These are phyloP conservation scores for Penicillium sclerotiorum DNA, from an alignment of 2,329 filamentous ascomycete species.

Conservation along the genomic window DNA sequence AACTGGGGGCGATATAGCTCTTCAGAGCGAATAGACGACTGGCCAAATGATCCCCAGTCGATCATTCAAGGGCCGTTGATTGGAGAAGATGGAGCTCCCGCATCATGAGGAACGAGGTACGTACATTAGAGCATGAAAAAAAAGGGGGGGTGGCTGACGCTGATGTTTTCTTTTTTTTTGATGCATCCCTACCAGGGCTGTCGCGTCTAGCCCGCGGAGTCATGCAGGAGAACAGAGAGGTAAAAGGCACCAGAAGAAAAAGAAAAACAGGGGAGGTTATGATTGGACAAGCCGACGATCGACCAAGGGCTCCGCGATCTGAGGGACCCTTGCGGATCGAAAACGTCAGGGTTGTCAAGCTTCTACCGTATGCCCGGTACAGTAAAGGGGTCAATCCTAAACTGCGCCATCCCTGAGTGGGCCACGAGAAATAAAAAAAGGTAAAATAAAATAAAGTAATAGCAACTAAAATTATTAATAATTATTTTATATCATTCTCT, in stretches of 20 bases:
- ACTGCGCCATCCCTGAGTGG: constrained; percentile 3
- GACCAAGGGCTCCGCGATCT: constrained; percentile 22
- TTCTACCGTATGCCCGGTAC: constrained; percentile 20
- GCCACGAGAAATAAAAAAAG: no score
- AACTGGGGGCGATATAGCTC: no score
- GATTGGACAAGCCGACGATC: constrained; percentile 16
- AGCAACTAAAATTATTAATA: no score
- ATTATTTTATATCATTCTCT: neutral
- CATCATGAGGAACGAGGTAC: no score
- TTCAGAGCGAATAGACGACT: no score
- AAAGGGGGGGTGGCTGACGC: constrained; percentile 6
- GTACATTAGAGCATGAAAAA: no score
- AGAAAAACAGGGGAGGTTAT: neutral
- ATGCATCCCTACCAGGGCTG: neutral
- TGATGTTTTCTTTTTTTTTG: neutral
- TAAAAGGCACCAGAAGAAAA: constrained; percentile 1
- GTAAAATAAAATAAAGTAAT: no score
- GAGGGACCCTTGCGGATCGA: constrained; percentile 23
- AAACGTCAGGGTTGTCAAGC: constrained; percentile 18
- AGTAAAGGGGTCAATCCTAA: constrained; percentile 19
- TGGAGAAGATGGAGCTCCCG: no score
- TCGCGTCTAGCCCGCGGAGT: neutral
- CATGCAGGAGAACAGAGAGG: neutral
- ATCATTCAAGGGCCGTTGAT: neutral
- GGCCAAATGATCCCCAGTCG: neutral